phyloP scores from a whole-genome alignment of 768 basidiomycete species.

The Tylopilus felleus region DNA sequence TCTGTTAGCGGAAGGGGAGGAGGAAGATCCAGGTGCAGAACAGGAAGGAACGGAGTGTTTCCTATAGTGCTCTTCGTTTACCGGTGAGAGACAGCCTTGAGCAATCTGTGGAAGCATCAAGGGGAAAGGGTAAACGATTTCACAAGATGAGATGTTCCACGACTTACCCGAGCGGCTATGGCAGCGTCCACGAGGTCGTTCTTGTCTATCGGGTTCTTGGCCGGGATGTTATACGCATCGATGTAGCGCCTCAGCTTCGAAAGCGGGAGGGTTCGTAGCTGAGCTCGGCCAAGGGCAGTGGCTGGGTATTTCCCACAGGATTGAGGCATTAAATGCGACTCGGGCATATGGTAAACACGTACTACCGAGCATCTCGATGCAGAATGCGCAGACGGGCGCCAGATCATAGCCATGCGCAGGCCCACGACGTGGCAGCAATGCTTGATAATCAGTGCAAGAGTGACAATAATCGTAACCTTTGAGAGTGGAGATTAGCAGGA shows the following conservation, averaged over 20 bases:
- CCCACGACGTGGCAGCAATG: conserved; percentile 62
- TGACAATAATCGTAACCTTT: conserved; percentile 71
- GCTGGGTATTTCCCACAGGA: conserved; percentile 39
- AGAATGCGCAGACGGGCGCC: conserved; percentile 67
- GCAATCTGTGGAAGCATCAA: conserved; percentile 36
- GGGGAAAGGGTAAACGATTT: neutral
- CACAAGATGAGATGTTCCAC: neutral
- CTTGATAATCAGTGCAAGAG: conserved; percentile 72
- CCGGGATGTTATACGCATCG: conserved; percentile 63
- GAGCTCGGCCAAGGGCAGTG: conserved; percentile 59
- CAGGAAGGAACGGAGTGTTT: conserved; percentile 26
- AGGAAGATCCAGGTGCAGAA: conserved; percentile 8
- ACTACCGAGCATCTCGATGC: conserved; percentile 70
- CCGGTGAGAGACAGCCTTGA: conserved; percentile 59
- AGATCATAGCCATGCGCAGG: conserved; percentile 60
- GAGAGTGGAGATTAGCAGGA: neutral
- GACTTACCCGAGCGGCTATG: conserved; percentile 46
- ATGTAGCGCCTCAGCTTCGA: conserved; percentile 67
- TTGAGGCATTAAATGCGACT: neutral
- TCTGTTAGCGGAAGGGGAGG: conserved; percentile 18
- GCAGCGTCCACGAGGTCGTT: conserved; percentile 72
- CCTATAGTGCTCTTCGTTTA: conserved; percentile 53
- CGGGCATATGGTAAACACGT: conserved; percentile 18
- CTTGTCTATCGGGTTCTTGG: conserved; percentile 67
- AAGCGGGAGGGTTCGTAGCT: conserved; percentile 54